phyloP scores from a whole-genome alignment of 2,329 filamentous ascomycete genomes.

The Pseudogymnoascus sp. region DNA sequence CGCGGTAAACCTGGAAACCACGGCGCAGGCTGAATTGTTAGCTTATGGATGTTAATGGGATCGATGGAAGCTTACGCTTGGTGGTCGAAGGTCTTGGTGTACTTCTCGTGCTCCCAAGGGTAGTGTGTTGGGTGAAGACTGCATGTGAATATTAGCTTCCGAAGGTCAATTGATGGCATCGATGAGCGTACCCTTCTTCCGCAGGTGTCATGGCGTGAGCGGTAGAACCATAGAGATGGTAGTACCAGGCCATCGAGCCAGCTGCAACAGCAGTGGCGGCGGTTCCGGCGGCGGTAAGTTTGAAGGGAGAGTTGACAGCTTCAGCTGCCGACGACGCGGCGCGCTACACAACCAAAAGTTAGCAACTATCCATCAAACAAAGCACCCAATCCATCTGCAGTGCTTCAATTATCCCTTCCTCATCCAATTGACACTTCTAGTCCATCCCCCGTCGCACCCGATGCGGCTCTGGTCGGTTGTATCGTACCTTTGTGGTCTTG shows the following conservation, averaged over 20 bases:
- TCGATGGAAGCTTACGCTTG: conserved; percentile 63
- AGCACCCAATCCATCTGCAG: conserved; percentile 20
- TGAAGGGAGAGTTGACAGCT: conserved; percentile 65
- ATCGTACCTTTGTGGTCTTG: conserved; percentile 11
- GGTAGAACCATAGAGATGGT: conserved; percentile 85
- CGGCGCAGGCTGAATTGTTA: conserved; percentile 68
- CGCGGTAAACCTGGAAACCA: conserved; percentile 98
- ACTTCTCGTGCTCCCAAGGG: conserved; percentile 91
- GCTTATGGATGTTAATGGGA: conserved; percentile 17
- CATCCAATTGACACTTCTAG: conserved; percentile 2
- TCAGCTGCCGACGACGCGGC: conserved; percentile 61
- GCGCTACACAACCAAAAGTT: conserved; percentile 42
- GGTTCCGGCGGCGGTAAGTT: conserved; percentile 77
- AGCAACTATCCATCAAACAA: conserved; percentile 28
- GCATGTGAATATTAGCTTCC: conserved; percentile 13
- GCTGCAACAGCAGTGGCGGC: conserved; percentile 80
- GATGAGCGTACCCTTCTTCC: conserved; percentile 89
- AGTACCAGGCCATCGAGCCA: conserved; percentile 94
- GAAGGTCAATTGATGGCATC: not conserved
- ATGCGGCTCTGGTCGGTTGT: conserved; percentile 11
- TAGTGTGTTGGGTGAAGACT: conserved; percentile 89
- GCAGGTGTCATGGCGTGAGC: conserved; percentile 84
- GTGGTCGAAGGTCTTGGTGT: conserved; percentile 94
- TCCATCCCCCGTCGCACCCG: not conserved
- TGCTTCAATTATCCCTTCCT: not conserved